Conservation (phyloP, 495 filamentous ascomycete species). For the Amphirosellinia nigrospora region DNA sequence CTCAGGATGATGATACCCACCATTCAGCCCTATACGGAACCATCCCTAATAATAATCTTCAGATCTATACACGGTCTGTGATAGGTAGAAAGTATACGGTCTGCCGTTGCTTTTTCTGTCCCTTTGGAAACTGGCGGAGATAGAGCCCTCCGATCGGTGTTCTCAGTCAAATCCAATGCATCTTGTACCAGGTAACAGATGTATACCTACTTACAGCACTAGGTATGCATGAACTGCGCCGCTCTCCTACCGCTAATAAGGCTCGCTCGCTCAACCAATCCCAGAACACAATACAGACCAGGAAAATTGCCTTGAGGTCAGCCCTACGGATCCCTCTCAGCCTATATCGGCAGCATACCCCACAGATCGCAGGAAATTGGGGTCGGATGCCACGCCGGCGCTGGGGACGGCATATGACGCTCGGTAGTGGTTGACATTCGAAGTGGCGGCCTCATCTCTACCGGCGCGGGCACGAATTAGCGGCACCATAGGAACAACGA, state of each 20-base stretch:
- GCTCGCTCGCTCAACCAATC: conserved; percentile 11
- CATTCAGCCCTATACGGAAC: conserved; percentile 40
- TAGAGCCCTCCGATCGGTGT: conserved; percentile 17
- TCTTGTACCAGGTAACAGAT: neutral
- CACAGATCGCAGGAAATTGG: conserved; percentile 12
- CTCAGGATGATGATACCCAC: conserved; percentile 36
- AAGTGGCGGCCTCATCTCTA: conserved; percentile 18
- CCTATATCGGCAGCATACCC: conserved; percentile 8
- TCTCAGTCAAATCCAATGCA: conserved; percentile 29
- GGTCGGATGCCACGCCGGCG: conserved; percentile 2
- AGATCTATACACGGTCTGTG: neutral
- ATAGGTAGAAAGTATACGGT: neutral
- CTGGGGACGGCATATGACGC: neutral
- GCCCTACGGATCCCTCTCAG: conserved; percentile 13
- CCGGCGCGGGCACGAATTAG: neutral
- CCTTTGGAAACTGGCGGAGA: neutral
- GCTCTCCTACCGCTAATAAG: conserved; percentile 1
- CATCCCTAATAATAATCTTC: conserved; percentile 19
- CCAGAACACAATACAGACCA: neutral
- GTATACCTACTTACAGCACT: neutral
- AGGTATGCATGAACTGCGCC: conserved; percentile 19
- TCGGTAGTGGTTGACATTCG: conserved; percentile 13
- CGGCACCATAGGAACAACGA: neutral
- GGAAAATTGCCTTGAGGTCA: conserved; percentile 20
- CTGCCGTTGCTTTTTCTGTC: neutral